Conservation (phyloP, 352 stramenopile species). For the Phytophthora tentaculata region DNA sequence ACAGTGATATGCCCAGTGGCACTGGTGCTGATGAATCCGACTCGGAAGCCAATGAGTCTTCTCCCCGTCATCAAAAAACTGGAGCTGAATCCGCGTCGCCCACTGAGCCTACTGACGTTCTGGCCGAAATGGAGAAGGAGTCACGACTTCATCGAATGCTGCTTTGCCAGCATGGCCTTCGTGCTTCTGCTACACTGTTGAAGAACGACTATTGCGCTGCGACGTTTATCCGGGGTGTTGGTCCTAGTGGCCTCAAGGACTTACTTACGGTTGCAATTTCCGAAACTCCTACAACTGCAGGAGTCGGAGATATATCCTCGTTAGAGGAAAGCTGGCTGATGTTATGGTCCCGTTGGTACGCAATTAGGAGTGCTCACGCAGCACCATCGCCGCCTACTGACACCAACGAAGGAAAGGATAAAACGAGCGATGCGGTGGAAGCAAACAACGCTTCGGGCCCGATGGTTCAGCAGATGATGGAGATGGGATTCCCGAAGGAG, state of each 20-base stretch:
- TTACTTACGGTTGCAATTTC: constrained; percentile 75
- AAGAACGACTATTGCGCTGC: constrained; percentile 70
- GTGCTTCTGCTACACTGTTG: constrained; percentile 71
- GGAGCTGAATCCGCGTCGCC: constrained; percentile 13
- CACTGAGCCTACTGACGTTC: constrained; percentile 57
- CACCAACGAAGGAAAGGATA: constrained; percentile 34
- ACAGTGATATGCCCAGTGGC: constrained; percentile 67
- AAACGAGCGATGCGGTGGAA: constrained; percentile 31
- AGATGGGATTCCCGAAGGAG: constrained; percentile 93
- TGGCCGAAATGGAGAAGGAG: constrained; percentile 80
- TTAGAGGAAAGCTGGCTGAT: constrained; percentile 84
- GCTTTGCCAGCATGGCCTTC: constrained; percentile 79
- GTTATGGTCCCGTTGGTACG: constrained; percentile 81
- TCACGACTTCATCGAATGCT: constrained; percentile 78
- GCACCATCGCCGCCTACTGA: constrained; percentile 35
- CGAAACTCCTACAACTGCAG: constrained; percentile 70
- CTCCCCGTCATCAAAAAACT: constrained; percentile 35
- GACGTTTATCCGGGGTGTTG: constrained; percentile 69
- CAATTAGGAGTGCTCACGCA: constrained; percentile 57
- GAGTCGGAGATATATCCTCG: constrained; percentile 72
- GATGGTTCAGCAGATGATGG: constrained; percentile 93
- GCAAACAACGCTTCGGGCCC: constrained; percentile 50
- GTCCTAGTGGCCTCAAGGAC: constrained; percentile 60
- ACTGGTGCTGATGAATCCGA: constrained; percentile 65
- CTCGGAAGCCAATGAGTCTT: constrained; percentile 50